Percentiles rank a stretch among this genome's conserved stretches.
phyloP scores from a whole-genome alignment of 352 stramenopile genomes.

The Phytophthora meadii region DNA sequence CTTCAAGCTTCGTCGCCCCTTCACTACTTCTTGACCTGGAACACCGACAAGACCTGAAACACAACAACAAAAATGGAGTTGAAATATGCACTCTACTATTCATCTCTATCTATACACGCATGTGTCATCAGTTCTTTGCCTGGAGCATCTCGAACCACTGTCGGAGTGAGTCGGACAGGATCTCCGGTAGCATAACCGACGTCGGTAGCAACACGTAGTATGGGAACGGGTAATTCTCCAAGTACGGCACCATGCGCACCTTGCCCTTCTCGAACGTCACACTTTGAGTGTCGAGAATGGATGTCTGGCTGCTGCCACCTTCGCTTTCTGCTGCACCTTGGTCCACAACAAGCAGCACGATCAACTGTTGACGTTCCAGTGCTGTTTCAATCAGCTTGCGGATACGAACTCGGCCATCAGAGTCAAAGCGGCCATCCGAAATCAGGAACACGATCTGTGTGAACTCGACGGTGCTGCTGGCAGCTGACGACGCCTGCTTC shows the following conservation, averaged over 20 bases:
- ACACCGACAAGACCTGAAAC: too few species aligned
- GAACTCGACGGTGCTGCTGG: conserved; percentile 76
- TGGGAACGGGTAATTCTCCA: conserved; percentile 99
- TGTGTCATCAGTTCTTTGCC: conserved; percentile 51
- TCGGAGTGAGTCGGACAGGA: conserved; percentile 98
- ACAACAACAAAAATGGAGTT: not conserved
- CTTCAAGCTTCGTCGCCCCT: too few species aligned
- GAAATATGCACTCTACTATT: conserved; percentile 16
- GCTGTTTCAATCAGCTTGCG: conserved; percentile 97
- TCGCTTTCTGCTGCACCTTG: conserved; percentile 52
- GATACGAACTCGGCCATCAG: conserved; percentile 94
- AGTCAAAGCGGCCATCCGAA: conserved; percentile 98
- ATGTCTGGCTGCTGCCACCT: conserved; percentile 67
- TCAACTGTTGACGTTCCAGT: conserved; percentile 97
- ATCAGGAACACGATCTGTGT: conserved; percentile 99
- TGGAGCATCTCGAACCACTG: conserved; percentile 99
- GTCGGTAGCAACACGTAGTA: conserved; percentile 99
- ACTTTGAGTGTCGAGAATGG: conserved; percentile 98
- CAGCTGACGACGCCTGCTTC: conserved; percentile 58
- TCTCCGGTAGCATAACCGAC: conserved; percentile 96
- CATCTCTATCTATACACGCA: not conserved
- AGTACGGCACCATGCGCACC: conserved; percentile 96
- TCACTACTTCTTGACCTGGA: too few species aligned
- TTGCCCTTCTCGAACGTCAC: conserved; percentile 97
- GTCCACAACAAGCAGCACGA: conserved; percentile 99